phyloP scores from a whole-genome alignment of 2,329 filamentous ascomycete species.

The Lecanicillium sp. region DNA sequence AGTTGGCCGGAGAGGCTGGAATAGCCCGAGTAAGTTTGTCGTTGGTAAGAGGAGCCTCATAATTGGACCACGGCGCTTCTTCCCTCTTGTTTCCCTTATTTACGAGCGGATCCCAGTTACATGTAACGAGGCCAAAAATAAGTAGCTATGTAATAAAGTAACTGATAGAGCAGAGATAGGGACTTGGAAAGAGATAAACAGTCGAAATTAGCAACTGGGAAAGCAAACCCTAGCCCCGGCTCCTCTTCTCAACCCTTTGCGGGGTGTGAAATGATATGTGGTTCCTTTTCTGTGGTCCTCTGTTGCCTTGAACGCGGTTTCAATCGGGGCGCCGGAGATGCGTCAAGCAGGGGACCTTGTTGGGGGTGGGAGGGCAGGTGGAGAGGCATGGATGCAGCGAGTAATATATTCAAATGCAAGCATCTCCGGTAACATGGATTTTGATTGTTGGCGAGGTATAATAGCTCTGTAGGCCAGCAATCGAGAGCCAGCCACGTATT shows the following conservation, averaged over 20 bases:
- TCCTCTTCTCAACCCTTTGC: not conserved
- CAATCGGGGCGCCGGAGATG: not conserved
- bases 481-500: not conserved
- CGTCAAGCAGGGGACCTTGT: not conserved
- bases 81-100: no score
- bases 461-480: no score
- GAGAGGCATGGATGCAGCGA: not conserved
- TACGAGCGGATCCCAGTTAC: no score
- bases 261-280: slow-evolving; percentile 3
- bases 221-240: not conserved
- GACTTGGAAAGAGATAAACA: not conserved
- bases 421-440: no score
- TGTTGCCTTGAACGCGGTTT: no score
- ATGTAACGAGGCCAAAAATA: no score
- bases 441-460: no score
- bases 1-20: not conserved
- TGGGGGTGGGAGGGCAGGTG: not conserved
- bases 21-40: not conserved
- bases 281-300: not conserved
- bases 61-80: not conserved
- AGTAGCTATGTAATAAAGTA: no score
- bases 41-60: not conserved
- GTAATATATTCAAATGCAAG: no score
- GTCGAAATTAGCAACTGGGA: not conserved
- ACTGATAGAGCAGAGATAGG: no score